Evolutionary conservation across 139 green algal species (phyloP).

Genomic region (Closterium sp.): DNA sequence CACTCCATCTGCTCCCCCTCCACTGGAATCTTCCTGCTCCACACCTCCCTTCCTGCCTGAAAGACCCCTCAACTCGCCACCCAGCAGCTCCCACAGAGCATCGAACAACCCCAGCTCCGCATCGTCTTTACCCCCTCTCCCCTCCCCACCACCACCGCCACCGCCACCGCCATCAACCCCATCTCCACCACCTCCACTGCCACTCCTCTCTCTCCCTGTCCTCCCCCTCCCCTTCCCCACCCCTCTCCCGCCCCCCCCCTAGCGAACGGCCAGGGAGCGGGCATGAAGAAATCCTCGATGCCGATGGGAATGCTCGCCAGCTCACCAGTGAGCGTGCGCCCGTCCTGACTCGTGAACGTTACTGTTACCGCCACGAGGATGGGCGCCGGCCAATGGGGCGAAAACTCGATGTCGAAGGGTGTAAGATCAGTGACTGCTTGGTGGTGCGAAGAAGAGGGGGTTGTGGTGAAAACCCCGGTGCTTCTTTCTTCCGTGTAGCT

Average conservation of each 20-base stretch:
- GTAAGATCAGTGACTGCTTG: not conserved
- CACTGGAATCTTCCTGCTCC: not conserved
- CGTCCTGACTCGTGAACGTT: not conserved
- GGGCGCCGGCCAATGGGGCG: not conserved
- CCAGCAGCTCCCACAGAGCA: not conserved
- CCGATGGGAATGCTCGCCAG: conserved; percentile 19
- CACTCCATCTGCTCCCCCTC: not conserved
- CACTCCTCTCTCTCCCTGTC: not conserved
- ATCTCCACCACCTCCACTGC: not conserved
- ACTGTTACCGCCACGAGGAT: not conserved
- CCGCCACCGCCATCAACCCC: too few species aligned
- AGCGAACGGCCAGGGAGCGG: not conserved
- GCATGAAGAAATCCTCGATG: conserved; percentile 22
- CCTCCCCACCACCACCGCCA: not conserved
- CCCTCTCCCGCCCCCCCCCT: not conserved
- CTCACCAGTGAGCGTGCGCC: not conserved
- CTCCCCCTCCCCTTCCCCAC: too few species aligned
- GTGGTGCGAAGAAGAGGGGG: not conserved
- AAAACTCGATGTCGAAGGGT: not conserved
- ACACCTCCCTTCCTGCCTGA: not conserved
- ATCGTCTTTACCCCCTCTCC: not conserved
- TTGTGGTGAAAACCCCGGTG: not conserved
- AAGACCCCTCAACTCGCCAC: not conserved
- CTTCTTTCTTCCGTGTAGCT: too few species aligned
- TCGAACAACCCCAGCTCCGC: not conserved